phyloP scores from a whole-genome alignment of 306 rosid genomes.

The Vigna reflexopilosa region DNA sequence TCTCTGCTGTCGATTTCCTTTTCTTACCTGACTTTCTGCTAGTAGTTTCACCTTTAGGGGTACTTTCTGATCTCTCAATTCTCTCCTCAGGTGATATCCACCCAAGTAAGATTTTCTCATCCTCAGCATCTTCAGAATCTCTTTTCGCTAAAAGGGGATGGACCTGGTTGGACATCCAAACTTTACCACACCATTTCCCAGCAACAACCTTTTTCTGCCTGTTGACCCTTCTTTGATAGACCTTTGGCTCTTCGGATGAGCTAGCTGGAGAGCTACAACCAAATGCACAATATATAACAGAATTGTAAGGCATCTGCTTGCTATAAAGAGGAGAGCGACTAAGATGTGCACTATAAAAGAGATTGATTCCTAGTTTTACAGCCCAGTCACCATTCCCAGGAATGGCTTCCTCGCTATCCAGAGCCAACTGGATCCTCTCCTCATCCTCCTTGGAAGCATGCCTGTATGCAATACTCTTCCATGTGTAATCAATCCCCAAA shows the following conservation, averaged over 20 bases:
- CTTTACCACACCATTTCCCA: slow-evolving; percentile 99
- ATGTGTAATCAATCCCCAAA: slow-evolving; percentile 61
- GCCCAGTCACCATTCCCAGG: slow-evolving; percentile 97
- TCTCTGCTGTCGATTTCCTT: slow-evolving; percentile 66
- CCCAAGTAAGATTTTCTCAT: slow-evolving; percentile 53
- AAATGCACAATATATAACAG: slow-evolving; percentile 89
- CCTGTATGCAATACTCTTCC: slow-evolving; percentile 72
- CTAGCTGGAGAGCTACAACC: slow-evolving; percentile 73
- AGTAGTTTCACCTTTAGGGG: slow-evolving; percentile 50
- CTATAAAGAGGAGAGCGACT: slow-evolving; percentile 94
- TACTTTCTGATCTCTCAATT: slow-evolving; percentile 59
- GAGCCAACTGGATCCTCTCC: slow-evolving; percentile 79
- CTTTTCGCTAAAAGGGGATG: slow-evolving; percentile 81
- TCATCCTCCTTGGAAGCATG: slow-evolving; percentile 77
- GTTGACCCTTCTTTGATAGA: slow-evolving; percentile 73
- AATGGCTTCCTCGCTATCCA: slow-evolving; percentile 90
- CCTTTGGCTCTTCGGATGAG: slow-evolving; percentile 64
- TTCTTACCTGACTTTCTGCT: slow-evolving; percentile 66
- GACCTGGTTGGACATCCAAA: slow-evolving; percentile 97
- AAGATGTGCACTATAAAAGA: slow-evolving; percentile 92
- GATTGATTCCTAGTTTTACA: slow-evolving; percentile 96
- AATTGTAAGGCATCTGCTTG: slow-evolving; percentile 98
- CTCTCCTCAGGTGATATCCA: slow-evolving; percentile 63
- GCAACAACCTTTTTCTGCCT: slow-evolving; percentile 85
- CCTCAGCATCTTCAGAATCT: slow-evolving; percentile 67